Base-by-base conservation (phyloP, 2,329 filamentous ascomycete genomes). In the Penicillium vulpinum region DNA sequence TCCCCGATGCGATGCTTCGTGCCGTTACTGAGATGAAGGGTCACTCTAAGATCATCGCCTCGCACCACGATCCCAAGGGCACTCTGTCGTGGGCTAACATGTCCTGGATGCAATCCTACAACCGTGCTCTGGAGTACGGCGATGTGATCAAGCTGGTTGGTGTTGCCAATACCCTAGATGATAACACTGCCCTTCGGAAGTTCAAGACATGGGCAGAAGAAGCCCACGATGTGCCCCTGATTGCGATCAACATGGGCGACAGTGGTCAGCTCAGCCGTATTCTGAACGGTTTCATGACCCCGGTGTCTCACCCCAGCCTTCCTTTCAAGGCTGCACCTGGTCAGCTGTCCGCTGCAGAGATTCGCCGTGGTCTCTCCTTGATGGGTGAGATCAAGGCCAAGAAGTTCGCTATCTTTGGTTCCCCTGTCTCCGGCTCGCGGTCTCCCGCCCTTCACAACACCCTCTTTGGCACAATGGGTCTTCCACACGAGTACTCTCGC, bases 121-220 rank as follows among this genome's bases (percentile, higher is more conserved):
- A 97, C 75, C 87, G 86, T 68, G 93, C 93, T 16, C 79, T 97
- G 15, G 89, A 95, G 70, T 90, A 91, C 67, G 94, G 93, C 46
- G 92, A 97, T 70, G 82, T 97, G 56, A 91, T 99, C 78, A 99
- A 99, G 78, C 86, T 99, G 38, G 88, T 97, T 7, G 94, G 94
- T 39, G 81, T 89, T 54, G 93, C 93, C 1, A 85, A 82, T 54
- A 83, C 75, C 21, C 80, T 93, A 44, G 86, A 92, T 58, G 92
- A 97, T 76, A 99, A 99, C 73, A 94, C 90, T 70, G 86, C 89
- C 39, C 83, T 97, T 29, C 85, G 86, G 39, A 85, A 84, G 47
- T 99, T 99, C 83, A 92, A 90, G 78, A 77, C 82, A 22, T 88
- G 85, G 78, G 92, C 92, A 76, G 80, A 85, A 36, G 79, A 82